Conservation (phyloP, 2,329 filamentous ascomycete genomes). For the Aspergillus sojae region DNA sequence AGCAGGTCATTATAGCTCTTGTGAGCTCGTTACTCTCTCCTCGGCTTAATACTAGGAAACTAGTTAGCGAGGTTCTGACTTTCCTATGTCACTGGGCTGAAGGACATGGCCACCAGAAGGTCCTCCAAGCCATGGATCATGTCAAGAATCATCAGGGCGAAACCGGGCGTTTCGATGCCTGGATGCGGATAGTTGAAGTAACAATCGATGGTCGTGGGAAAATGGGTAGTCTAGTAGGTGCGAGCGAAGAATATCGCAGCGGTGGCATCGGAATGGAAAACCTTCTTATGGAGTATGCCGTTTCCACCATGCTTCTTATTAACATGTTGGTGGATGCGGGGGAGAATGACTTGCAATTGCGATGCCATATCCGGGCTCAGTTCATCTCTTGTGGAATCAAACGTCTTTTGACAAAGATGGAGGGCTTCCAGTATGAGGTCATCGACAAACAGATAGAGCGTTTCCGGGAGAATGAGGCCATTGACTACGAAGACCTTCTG, state of each 20-base stretch:
- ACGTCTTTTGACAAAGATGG: conserved; percentile 94
- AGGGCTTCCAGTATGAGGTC: conserved; percentile 95
- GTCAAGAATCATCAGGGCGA: conserved; percentile 87
- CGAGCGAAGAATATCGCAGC: conserved; percentile 92
- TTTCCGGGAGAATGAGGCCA: conserved; percentile 90
- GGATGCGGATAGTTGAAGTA: conserved; percentile 98
- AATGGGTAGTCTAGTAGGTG: conserved; percentile 96
- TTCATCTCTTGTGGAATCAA: conserved; percentile 96
- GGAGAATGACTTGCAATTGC: conserved; percentile 82
- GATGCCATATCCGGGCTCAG: conserved; percentile 92
- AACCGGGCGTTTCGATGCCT: conserved; percentile 94
- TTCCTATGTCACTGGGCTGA: conserved; percentile 95
- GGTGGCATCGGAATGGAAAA: conserved; percentile 99
- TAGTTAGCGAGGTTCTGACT: conserved; percentile 93
- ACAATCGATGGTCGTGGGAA: conserved; percentile 96
- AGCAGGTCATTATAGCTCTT: conserved; percentile 85
- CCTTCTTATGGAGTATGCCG: conserved; percentile 96
- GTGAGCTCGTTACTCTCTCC: conserved; percentile 85
- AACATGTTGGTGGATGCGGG: conserved; percentile 96
- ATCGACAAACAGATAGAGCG: conserved; percentile 98
- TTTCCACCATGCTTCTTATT: conserved; percentile 89
- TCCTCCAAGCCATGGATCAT: conserved; percentile 88
- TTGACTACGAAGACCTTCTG: conserved; percentile 97
- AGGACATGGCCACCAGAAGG: conserved; percentile 86
- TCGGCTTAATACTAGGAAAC: conserved; percentile 85